phyloP scores from a whole-genome alignment of 2,329 filamentous ascomycete species.

The Microdochium bolleyi region DNA sequence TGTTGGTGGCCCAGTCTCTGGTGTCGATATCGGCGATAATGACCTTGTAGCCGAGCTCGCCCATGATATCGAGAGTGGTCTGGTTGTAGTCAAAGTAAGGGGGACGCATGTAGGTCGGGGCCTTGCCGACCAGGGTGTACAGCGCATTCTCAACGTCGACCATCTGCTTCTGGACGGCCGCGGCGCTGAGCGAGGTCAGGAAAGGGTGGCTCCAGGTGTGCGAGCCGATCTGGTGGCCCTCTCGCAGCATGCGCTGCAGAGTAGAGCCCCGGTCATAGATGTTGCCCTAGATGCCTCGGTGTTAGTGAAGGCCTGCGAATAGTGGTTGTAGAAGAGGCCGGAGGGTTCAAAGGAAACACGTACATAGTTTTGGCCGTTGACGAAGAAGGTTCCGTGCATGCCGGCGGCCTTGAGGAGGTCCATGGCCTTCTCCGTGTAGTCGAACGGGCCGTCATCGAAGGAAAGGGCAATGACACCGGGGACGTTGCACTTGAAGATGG shows the following conservation, averaged over 20 bases:
- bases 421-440: background rate
- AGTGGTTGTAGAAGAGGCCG: no score
- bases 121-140: constrained; percentile 28
- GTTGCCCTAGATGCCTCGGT: no score
- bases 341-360: no score
- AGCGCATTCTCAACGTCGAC: constrained; percentile 36
- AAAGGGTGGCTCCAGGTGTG: constrained; percentile 35
- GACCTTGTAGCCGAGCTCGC: constrained; percentile 23
- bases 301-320: no score
- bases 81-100: constrained; percentile 20
- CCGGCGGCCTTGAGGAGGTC: constrained; percentile 11
- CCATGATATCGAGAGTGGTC: constrained; percentile 15
- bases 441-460: background rate
- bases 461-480: constrained; percentile 9
- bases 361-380: constrained; percentile 6
- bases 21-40: constrained; percentile 41
- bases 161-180: constrained; percentile 29
- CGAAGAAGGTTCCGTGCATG: constrained; percentile 27
- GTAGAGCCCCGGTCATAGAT: background rate
- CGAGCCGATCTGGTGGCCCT: constrained; percentile 38
- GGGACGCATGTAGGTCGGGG: constrained; percentile 35
- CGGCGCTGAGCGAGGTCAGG: constrained; percentile 22
- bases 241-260: constrained; percentile 23
- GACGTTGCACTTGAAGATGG: constrained; percentile 20
- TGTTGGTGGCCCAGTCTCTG: constrained; percentile 27